Conservation (phyloP, 2,329 filamentous ascomycete genomes). For the Cladosporium sp. region DNA sequence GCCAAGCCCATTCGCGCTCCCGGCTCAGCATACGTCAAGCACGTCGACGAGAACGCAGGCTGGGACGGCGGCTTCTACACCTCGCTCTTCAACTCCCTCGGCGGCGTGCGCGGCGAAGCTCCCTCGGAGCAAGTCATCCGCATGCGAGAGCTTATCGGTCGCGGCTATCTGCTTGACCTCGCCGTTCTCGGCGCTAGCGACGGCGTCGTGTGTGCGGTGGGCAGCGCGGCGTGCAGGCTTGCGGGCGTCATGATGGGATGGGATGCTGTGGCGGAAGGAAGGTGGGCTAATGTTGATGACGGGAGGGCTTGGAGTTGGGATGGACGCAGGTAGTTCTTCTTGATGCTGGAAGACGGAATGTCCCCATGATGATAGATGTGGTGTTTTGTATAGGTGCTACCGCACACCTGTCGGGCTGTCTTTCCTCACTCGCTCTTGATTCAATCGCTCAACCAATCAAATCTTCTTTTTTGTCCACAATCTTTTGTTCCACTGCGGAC, state of each 20-base stretch:
- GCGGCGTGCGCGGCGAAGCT: conserved; percentile 34
- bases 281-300: conserved; percentile 81
- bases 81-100: conserved; percentile 78
- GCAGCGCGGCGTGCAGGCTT: conserved; percentile 66
- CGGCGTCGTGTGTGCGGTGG: conserved; percentile 73
- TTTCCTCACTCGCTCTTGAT: neutral
- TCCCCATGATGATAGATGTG: neutral
- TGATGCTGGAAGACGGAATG: neutral
- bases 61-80: conserved; percentile 89
- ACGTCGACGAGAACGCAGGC: conserved; percentile 73
- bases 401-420: neutral
- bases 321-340: conserved; percentile 19
- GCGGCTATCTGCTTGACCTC: conserved; percentile 81
- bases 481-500: too few relatives aligned
- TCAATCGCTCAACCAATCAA: neutral
- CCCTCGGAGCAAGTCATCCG: conserved; percentile 54
- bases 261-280: conserved; percentile 62
- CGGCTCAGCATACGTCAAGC: conserved; percentile 59
- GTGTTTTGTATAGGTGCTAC: neutral
- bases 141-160: conserved; percentile 71
- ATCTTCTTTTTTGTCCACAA: neutral
- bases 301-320: conserved; percentile 43
- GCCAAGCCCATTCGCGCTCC: conserved; percentile 38
- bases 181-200: conserved; percentile 71
- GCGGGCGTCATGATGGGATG: conserved; percentile 86